Conservation (phyloP, 495 filamentous ascomycete genomes). For the Penicillium steckii region DNA sequence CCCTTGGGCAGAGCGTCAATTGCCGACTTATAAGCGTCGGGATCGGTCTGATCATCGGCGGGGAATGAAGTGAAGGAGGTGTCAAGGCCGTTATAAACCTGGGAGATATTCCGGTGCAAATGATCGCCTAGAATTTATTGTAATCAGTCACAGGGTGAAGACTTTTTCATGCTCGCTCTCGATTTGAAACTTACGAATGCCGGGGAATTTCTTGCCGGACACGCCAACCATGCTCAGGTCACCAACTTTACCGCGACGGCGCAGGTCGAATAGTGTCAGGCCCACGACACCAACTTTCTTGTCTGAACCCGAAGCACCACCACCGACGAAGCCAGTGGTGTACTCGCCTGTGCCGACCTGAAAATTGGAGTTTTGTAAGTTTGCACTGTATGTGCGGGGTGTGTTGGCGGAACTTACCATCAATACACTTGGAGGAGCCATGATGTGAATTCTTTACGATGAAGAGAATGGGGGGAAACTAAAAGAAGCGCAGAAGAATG, state of each 20-base stretch:
- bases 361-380: slow-evolving; percentile 12
- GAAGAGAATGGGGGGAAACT: neutral
- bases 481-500: neutral
- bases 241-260: slow-evolving; percentile 83
- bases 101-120: slow-evolving; percentile 81
- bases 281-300: slow-evolving; percentile 95
- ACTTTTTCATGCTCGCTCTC: neutral
- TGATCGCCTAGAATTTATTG: slow-evolving; percentile 63
- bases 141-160: neutral
- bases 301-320: slow-evolving; percentile 74
- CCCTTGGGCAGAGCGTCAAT: slow-evolving; percentile 82
- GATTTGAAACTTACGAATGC: slow-evolving; percentile 64
- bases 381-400: neutral
- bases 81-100: slow-evolving; percentile 85
- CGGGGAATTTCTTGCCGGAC: slow-evolving; percentile 83
- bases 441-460: slow-evolving; percentile 33
- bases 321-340: slow-evolving; percentile 86
- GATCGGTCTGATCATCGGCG: slow-evolving; percentile 64
- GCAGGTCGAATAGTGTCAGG: slow-evolving; percentile 84
- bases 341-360: slow-evolving; percentile 94
- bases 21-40: slow-evolving; percentile 83
- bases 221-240: slow-evolving; percentile 87
- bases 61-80: slow-evolving; percentile 81
- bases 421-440: slow-evolving; percentile 80
- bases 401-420: slow-evolving; percentile 59